These are phyloP conservation scores for Artemisia annua DNA, from an alignment of 129 eudicot genomes.

Conservation along the genomic window DNA sequence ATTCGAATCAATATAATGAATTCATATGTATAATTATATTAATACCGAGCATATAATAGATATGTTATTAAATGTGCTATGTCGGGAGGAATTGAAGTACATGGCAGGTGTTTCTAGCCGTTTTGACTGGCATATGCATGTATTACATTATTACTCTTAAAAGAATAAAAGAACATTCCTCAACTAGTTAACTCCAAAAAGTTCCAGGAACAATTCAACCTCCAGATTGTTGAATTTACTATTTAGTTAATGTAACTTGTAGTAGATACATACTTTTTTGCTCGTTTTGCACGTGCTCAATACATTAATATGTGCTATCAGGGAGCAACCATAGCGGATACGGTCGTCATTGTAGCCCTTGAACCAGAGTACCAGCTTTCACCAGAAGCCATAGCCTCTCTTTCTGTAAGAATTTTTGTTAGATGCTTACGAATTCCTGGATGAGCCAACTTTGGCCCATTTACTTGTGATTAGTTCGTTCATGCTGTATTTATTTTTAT, in stretches of 20 bases:
- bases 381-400: slow-evolving; percentile 56
- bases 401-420: slow-evolving; percentile 38
- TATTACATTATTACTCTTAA: too few species aligned
- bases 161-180: too few species aligned
- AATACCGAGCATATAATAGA: too few species aligned
- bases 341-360: slow-evolving; percentile 50
- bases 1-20: neutral
- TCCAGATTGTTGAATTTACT: neutral
- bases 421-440: neutral
- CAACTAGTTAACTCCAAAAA: too few species aligned
- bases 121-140: too few species aligned
- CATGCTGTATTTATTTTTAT: neutral
- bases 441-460: neutral
- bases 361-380: slow-evolving; percentile 75
- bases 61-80: too few species aligned
- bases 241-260: neutral
- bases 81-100: too few species aligned
- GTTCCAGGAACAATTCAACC: too few species aligned
- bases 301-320: slow-evolving; percentile 24
- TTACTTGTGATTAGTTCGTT: neutral
- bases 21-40: neutral
- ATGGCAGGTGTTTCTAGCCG: too few species aligned
- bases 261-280: neutral
- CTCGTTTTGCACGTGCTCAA: slow-evolving; percentile 3
- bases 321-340: slow-evolving; percentile 89